A percentile compares a stretch with the other conserved stretches of the same genome.
Evolutionary conservation across 2,329 filamentous ascomycete species (phyloP).

Genomic region (Aspergillus texensis): DNA sequence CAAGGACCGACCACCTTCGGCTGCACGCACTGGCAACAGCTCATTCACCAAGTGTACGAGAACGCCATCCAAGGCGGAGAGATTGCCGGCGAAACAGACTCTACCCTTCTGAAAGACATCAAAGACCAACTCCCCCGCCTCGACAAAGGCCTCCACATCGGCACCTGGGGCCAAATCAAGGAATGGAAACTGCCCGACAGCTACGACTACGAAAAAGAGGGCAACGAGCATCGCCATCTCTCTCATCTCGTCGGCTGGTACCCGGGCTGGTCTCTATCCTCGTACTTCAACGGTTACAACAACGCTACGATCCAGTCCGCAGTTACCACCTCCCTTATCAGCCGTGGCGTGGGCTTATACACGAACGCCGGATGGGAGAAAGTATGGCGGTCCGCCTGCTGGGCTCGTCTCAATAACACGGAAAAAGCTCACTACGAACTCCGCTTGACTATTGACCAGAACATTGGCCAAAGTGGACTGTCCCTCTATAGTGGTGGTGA

Average conservation of each 20-base stretch:
- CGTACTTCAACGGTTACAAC: slow-evolving; percentile 43
- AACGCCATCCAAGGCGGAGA: slow-evolving; percentile 39
- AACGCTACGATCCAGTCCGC: slow-evolving; percentile 45
- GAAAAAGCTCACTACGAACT: slow-evolving; percentile 50
- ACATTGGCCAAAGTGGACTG: slow-evolving; percentile 55
- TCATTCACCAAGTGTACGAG: slow-evolving; percentile 45
- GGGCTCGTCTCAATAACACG: slow-evolving; percentile 58
- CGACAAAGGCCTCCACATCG: slow-evolving; percentile 40
- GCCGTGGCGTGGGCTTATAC: slow-evolving; percentile 52
- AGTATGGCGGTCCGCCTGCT: slow-evolving; percentile 60
- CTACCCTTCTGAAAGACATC: slow-evolving; percentile 12
- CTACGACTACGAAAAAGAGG: slow-evolving; percentile 29
- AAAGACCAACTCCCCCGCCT: slow-evolving; percentile 12
- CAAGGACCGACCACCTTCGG: slow-evolving; percentile 51
- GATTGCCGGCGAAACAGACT: slow-evolving; percentile 33
- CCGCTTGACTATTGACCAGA: slow-evolving; percentile 36
- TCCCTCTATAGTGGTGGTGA: slow-evolving; percentile 52
- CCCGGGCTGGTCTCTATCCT: slow-evolving; percentile 55
- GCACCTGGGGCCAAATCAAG: slow-evolving; percentile 48
- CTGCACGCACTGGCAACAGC: slow-evolving; percentile 30
- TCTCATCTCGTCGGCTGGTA: slow-evolving; percentile 61
- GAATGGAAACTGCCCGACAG: slow-evolving; percentile 55
- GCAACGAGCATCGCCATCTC: slow-evolving; percentile 55
- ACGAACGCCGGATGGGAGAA: slow-evolving; percentile 62
- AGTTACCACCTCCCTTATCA: slow-evolving; percentile 49